phyloP scores from a whole-genome alignment of 176 grass and related monocot genomes.

The Musa troglodytarum region DNA sequence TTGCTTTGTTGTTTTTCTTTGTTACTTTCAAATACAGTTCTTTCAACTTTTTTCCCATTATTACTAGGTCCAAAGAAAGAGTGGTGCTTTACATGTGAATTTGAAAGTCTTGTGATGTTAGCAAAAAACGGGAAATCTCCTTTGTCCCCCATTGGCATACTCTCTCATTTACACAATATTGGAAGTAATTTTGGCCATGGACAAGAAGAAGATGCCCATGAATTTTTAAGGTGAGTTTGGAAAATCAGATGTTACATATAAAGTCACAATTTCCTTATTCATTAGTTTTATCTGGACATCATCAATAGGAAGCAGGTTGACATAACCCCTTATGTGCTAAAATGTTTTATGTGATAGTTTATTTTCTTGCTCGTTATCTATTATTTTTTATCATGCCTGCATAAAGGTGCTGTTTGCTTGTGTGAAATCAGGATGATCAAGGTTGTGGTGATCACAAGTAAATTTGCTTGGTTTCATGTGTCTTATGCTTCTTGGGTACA shows the following conservation, averaged over 20 bases:
- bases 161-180: slow-evolving; percentile 54
- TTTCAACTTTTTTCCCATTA: slow-evolving; percentile 3
- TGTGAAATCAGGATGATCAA: background rate
- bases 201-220: slow-evolving; percentile 76
- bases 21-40: background rate
- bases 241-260: background rate
- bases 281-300: background rate
- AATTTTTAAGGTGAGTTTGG: slow-evolving; percentile 73
- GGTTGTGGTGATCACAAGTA: no score
- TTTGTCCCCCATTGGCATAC: slow-evolving; percentile 60
- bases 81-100: slow-evolving; percentile 90
- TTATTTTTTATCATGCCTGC: no score
- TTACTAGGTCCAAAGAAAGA: slow-evolving; percentile 50
- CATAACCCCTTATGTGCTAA: no score
- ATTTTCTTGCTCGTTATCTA: background rate
- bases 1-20: slow-evolving; percentile 7
- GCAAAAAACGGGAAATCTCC: slow-evolving; percentile 40
- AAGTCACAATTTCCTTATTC: background rate
- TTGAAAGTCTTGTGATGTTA: slow-evolving; percentile 56
- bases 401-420: background rate
- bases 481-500: background rate
- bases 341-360: no score
- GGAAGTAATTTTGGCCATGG: slow-evolving; percentile 46
- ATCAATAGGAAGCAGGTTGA: background rate
- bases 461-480: background rate